Evolutionary conservation across 176 grass and related monocot species (phyloP), one percentile per base, ranked within the genome.

Genomic region (Musa itinerans): DNA sequence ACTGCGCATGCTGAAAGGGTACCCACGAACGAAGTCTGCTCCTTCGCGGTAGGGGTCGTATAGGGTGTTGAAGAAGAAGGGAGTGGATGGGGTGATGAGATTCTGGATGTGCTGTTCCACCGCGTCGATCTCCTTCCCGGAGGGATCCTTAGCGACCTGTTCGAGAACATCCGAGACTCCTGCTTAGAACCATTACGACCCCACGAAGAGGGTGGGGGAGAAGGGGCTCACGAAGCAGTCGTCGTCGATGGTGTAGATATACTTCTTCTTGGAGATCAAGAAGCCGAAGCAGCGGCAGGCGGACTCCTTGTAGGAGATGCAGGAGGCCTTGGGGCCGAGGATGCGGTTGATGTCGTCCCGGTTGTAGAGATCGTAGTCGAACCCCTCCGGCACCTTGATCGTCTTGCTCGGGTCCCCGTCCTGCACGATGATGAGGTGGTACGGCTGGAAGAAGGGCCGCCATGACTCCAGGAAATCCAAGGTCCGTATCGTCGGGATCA

Each of bases 291-390:
- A 93, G 15, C 93, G 79, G 81, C 90, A 97, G 0, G 93, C 93
- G 0, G 93, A 97, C 77, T 97, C 93, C 86, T 97, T 97, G 87
- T 89, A 93, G 76, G 93, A 97, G 87, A 97, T 97, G 83, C 93
- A 97, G 53, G 81, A 71, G 1, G 88, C 87, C 90, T 85, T 97
- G 83, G 93, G 93, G 0, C 93, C 93, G 11, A 97, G 81, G 82
- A 97, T 93, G 14, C 87, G 87, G 77, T 89, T 90, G 87, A 97
- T 83, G 78, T 97, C 93, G 77, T 89, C 87, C 63, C 93, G 90
- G 75, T 97, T 97, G 83, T 97, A 97, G 71, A 92, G 89, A 65
- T 97, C 93, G 79, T 90, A 97, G 93, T 97, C 93, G 76, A 97
- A 97, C 0, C 93, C 93, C 43, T 90, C 83, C 19, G 93, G 93